Conservation (phyloP, 2,329 filamentous ascomycete genomes). For the Thielaviopsis populi region DNA sequence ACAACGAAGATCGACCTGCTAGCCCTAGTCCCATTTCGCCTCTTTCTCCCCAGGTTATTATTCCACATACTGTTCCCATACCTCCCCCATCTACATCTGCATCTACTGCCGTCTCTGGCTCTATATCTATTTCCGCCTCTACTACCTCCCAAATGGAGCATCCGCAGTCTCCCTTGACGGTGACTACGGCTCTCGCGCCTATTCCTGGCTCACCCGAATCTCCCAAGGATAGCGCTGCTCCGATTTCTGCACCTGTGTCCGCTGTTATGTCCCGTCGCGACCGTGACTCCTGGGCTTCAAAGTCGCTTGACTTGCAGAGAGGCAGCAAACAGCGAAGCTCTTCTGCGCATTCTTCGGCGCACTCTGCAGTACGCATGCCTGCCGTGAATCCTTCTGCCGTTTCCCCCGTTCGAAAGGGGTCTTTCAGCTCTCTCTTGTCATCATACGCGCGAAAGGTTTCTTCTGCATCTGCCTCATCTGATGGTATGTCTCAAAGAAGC, state of each 20-base stretch:
- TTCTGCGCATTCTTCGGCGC: not conserved
- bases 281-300: not conserved
- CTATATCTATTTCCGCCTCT: not conserved
- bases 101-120: not conserved
- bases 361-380: not conserved
- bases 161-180: not conserved
- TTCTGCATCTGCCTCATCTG: not conserved
- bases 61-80: not conserved
- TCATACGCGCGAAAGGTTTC: not conserved
- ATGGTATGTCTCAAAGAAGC: constrained; percentile 1
- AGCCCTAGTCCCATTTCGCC: not conserved
- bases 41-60: not conserved
- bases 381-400: not conserved
- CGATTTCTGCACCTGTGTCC: not conserved
- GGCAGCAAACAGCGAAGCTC: not conserved
- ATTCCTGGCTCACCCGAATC: constrained; percentile 16
- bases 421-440: constrained; percentile 1
- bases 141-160: not conserved
- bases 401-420: not conserved
- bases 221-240: not conserved
- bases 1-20: not conserved
- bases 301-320: constrained; percentile 6
- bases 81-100: not conserved
- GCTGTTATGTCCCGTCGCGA: not conserved
- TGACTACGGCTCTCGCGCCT: constrained; percentile 6